Evolutionary conservation across 805 yeast genomes (phyloP), one percentile per base, ranked within the genome.

Genomic region (Myxozyma neglecta): DNA sequence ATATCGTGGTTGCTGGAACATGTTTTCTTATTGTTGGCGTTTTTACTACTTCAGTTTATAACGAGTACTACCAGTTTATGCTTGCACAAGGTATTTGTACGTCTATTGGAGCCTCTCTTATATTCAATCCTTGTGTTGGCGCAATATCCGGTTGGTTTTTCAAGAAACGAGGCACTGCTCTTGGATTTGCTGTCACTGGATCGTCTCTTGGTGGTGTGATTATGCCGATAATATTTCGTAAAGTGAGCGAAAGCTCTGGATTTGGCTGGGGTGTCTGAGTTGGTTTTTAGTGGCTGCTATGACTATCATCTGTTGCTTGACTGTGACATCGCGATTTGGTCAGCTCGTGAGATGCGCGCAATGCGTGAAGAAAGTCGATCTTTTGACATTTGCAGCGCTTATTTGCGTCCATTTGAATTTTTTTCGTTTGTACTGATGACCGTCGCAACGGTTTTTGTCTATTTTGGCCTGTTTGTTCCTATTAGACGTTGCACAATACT

Each of bases 231-330:
- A 75, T 80, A 74, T 74, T 82, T 18, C 75, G 79, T 47, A 24
- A 24, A 24, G 29, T 24, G 5, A 24, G 29, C 29, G 29, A 24
- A 24, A 24, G 29, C 56, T 46, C 81, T 16, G 86, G 86, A 0
- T 83, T 81, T 66, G 75, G 74, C 11, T 83, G 86, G 86, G 79
- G 83, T 2, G 75, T 81, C 48, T 74, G 87, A 70, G 82, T 52
- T 82, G 82, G 0, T 78, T 83, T 64, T 70, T 82, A n/a, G 72
- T 78, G 53, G 63, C 75, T 9, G 75, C 61, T 0, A 71, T 74
- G n/a, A 47, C 65, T 11, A 42, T 53, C 6, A 50, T 70, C 7
- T 56, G 71, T 44, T 65, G 69, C n/a, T 34, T 70, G 9, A 47
- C 69, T 10, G 46, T 71, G 39, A 66, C 60, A 35, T 61, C 73